Evolutionary conservation across 345 rosid genomes (phyloP), one percentile per base, ranked within the genome.

Genomic region (Linum lewisii): DNA sequence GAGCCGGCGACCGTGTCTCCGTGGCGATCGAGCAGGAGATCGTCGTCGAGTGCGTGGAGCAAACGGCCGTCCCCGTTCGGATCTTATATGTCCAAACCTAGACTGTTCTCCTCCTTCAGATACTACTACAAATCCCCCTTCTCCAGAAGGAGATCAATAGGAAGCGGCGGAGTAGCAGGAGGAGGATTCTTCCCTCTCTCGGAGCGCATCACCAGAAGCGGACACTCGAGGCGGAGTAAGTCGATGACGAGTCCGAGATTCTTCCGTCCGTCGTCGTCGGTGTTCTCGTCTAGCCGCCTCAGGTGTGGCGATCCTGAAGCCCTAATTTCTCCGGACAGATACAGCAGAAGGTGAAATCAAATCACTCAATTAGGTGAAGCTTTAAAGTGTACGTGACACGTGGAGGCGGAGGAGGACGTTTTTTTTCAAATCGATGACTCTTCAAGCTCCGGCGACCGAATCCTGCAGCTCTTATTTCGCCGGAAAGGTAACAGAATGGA

Each of bases 1-100:
- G 56, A 52, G 56, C 56, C 56, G 25, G 56, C 56, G 23, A 52
- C 56, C 6, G 22, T 24, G 24, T 52, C 56, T n/a, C 56, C 22
- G 14, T 52, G 56, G 56, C 22, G 56, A 52, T 52, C 25, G 19
- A 50, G 53, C 19, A 14, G 53, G 22, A 21, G 53, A 50, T 50
- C 53, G 53, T 7, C 21, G 19, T 50, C 22, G n/a, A n/a, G n/a
- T n/a, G n/a, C n/a, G 21, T 52, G 24, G 56, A 52, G 56, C 56
- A 52, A 52, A 21, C 56, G 24, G 56, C 24, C 56, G 56, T 52
- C 25, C 7, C 22, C 56, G 56, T 42, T 42, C 18, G 47, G 47
- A 42, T 42, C 18, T 13, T 42, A 42, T 42, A 8, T 24, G 24
- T 52, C 25, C 24, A 52, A 52, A 7, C 22, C 24, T 20, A 52